phyloP scores from a whole-genome alignment of 192 early-diverging fungal species.

The Linnemannia hyalina region DNA sequence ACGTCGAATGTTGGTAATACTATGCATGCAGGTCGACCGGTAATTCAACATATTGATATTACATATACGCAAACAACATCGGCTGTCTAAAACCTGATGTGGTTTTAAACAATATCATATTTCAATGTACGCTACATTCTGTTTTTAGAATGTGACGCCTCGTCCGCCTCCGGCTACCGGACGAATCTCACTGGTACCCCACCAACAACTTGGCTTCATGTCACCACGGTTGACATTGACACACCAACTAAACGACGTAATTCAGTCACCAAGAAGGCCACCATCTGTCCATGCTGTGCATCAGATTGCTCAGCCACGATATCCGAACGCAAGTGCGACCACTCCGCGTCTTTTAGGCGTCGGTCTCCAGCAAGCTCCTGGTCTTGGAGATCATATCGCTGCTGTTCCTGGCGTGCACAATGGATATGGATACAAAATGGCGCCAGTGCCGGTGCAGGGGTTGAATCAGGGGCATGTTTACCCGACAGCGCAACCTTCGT shows the following conservation, averaged over 20 bases:
- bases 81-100: background rate
- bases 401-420: background rate
- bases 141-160: background rate
- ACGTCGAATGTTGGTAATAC: slow-evolving; percentile 10
- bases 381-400: background rate
- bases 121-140: background rate
- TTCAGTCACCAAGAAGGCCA: background rate
- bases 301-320: background rate
- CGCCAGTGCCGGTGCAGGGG: background rate
- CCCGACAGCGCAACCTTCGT: background rate
- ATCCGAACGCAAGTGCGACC: background rate
- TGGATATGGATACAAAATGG: background rate
- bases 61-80: background rate
- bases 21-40: background rate
- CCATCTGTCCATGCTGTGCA: background rate
- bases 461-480: background rate
- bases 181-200: slow-evolving; percentile 16
- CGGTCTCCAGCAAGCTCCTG: background rate
- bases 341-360: background rate
- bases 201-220: background rate
- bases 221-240: background rate
- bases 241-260: background rate
- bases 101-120: background rate
- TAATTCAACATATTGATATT: background rate
- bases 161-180: background rate